Evolutionary conservation across 2,329 filamentous ascomycete genomes (phyloP), one percentile per base, ranked within the genome.

Genomic region (Diaporthe sp.): DNA sequence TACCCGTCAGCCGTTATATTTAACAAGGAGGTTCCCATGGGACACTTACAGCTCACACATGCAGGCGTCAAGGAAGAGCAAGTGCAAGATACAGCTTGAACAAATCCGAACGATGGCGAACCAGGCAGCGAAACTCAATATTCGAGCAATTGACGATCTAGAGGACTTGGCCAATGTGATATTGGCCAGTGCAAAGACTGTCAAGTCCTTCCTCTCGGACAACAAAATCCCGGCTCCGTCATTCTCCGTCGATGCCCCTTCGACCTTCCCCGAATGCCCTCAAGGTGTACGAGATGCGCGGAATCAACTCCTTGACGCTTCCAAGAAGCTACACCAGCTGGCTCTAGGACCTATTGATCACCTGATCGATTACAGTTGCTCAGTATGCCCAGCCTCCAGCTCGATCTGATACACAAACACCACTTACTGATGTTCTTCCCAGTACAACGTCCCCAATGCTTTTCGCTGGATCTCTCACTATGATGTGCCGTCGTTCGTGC

Each of bases 311-410:
- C 62, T 67, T n/a, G 62, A 67, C 19, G 62, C 62, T 19, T 67
- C 62, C 62, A 67, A 67, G 17, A 67, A 67, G 62, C 51, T 67
- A 13, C 62, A 67, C 10, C 62, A 67, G 28, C 10, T 67, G 19
- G 44, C 44, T 5, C 28, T 67, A 4, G 62, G 62, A 6, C 62
- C 62, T 3, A 67, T 37, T 3, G 62, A 67, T 67, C 62, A 67
- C n/a, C 44, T 67, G 37, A 37, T 67, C 17, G 44, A 46, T 22
- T 49, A 67, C 62, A 51, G 31, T 15, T 67, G 44, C 62, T 67
- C 44, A 44, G 62, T 67, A 34, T 37, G 62, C 60, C 25, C 22
- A 37, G 10, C 19, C 8, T n/a, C 17, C 19, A 51, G 62, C 15
- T 31, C 19, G 17, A 8, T n/a, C n/a, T 6, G 15, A 7, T 3